Evolutionary conservation across 352 stramenopile species (phyloP).

Genomic region (Globisporangium emineosum): DNA sequence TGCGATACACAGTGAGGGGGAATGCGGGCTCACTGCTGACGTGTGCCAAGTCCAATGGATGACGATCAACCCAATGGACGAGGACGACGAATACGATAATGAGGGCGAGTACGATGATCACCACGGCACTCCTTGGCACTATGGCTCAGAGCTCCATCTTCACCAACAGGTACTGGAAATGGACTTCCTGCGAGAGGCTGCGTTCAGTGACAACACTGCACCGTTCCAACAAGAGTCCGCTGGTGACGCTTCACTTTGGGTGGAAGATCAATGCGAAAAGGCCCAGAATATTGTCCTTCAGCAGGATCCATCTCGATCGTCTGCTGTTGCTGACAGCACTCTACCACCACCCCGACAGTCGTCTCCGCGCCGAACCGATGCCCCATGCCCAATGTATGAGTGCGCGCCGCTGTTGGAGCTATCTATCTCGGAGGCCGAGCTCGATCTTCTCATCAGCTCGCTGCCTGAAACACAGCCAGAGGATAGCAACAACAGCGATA

Average conservation of each 20-base stretch:
- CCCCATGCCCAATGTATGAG: slow-evolving; percentile 3
- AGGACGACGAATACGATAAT: slow-evolving; percentile 31
- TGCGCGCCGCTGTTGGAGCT: slow-evolving; percentile 44
- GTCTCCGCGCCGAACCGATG: neutral
- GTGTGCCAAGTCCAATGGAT: slow-evolving; percentile 68
- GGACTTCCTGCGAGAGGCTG: neutral
- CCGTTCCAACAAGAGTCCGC: neutral
- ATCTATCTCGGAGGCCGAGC: slow-evolving; percentile 49
- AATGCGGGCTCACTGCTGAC: slow-evolving; percentile 30
- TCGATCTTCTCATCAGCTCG: slow-evolving; percentile 51
- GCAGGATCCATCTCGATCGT: neutral
- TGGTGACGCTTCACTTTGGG: too few species aligned
- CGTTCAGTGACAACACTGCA: too few species aligned
- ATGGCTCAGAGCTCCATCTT: neutral
- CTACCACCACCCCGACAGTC: neutral
- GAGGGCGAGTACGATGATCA: slow-evolving; percentile 9
- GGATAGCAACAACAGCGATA: neutral
- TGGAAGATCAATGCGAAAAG: neutral
- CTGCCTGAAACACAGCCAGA: slow-evolving; percentile 17
- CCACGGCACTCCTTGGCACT: neutral
- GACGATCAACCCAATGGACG: slow-evolving; percentile 54
- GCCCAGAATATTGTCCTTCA: neutral
- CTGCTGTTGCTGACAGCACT: neutral
- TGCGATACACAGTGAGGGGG: slow-evolving; percentile 15
- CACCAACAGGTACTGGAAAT: slow-evolving; percentile 15